Evolutionary conservation across 78 protist genomes (phyloP).

Genomic region (Goniomonas avonlea): DNA sequence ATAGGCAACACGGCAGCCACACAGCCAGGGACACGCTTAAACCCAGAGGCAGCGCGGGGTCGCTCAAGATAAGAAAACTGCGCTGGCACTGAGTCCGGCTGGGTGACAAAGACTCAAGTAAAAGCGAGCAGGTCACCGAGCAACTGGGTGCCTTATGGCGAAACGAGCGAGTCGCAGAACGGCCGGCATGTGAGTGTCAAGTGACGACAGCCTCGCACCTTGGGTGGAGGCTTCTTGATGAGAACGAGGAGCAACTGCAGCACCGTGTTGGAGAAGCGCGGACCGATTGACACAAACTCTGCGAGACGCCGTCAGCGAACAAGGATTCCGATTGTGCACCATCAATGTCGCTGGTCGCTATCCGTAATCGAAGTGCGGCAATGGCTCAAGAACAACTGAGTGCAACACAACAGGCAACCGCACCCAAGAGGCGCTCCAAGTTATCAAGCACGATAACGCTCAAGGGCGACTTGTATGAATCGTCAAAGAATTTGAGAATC

Average conservation of each 20-base stretch:
- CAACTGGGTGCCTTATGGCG: no score
- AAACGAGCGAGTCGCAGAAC: no score
- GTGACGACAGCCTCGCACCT: background rate
- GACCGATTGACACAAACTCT: slow-evolving; percentile 85
- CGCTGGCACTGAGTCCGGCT: background rate
- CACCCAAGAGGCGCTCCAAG: slow-evolving; percentile 83
- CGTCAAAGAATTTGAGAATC: slow-evolving; percentile 90
- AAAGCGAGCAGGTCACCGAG: no score
- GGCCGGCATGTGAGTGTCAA: no score
- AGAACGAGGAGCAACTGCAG: slow-evolving; percentile 83
- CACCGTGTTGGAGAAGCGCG: slow-evolving; percentile 89
- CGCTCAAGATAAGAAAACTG: background rate
- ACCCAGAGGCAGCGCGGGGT: background rate
- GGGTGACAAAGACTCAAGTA: no score
- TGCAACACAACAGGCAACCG: background rate
- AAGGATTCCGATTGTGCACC: no score
- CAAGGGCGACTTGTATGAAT: slow-evolving; percentile 89
- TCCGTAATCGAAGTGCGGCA: background rate
- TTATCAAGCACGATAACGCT: slow-evolving; percentile 84
- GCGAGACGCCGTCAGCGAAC: no score
- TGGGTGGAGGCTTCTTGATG: slow-evolving; percentile 74
- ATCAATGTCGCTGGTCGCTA: no score
- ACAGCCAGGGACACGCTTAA: background rate
- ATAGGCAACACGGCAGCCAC: no score
- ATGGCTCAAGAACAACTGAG: background rate